These are phyloP conservation scores for Brassica nigra DNA, from an alignment of 345 rosid genomes.

Conservation along the genomic window DNA sequence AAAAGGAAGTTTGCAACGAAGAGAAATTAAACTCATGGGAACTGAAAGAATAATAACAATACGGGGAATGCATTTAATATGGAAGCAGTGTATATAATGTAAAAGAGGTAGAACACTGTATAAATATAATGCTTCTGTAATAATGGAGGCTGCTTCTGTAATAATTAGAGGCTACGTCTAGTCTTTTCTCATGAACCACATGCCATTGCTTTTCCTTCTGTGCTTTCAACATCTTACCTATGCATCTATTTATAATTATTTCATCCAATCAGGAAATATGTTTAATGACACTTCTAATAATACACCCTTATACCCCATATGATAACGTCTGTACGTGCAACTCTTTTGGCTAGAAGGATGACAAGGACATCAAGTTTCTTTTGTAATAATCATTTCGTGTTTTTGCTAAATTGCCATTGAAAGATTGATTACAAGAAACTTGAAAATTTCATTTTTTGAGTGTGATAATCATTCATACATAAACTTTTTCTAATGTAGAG, in stretches of 20 bases:
- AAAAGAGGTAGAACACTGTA: constrained; percentile 30
- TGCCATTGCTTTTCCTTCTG: constrained; percentile 42
- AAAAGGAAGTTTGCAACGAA: background rate
- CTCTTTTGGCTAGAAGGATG: constrained; percentile 17
- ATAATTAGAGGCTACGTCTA: constrained; percentile 28
- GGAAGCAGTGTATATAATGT: constrained; percentile 30
- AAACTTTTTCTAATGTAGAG: background rate
- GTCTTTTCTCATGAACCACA: constrained; percentile 45
- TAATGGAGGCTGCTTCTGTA: constrained; percentile 41
- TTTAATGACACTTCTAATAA: constrained; percentile 19
- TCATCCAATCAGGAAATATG: constrained; percentile 16
- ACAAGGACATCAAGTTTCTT: background rate
- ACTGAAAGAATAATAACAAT: constrained; percentile 17
- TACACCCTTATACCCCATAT: constrained; percentile 20
- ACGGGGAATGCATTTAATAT: constrained; percentile 22
- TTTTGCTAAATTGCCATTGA: background rate
- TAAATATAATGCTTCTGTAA: constrained; percentile 30
- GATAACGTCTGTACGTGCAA: constrained; percentile 34
- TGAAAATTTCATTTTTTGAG: background rate
- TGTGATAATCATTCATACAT: background rate
- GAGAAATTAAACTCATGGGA: constrained; percentile 4
- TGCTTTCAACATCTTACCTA: constrained; percentile 42
- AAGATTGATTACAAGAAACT: background rate
- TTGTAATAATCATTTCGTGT: background rate
- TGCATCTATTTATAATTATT: constrained; percentile 27